Evolutionary conservation across 352 stramenopile species (phyloP).

Genomic region (Peronospora farinosa): DNA sequence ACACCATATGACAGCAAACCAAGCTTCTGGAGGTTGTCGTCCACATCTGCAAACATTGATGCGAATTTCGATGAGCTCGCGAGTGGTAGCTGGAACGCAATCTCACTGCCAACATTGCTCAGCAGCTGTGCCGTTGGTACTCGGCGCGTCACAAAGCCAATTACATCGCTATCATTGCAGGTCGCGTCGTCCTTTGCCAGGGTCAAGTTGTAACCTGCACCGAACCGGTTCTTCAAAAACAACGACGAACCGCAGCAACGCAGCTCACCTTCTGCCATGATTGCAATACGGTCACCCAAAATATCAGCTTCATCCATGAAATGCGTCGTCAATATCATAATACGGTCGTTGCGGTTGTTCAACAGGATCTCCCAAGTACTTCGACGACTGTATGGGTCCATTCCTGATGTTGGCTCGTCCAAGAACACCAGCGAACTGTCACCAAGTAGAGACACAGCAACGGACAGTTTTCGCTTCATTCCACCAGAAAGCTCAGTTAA

Average conservation of each 20-base stretch:
- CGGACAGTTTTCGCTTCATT: constrained; percentile 88
- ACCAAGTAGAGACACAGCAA: constrained; percentile 86
- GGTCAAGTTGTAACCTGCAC: constrained; percentile 65
- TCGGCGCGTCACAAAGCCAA: constrained; percentile 27
- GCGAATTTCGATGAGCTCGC: constrained; percentile 43
- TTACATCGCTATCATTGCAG: constrained; percentile 30
- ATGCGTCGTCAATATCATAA: constrained; percentile 90
- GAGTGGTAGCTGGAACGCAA: constrained; percentile 64
- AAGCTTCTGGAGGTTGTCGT: constrained; percentile 35
- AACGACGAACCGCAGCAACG: constrained; percentile 67
- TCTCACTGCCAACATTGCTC: constrained; percentile 67
- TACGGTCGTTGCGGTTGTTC: constrained; percentile 46
- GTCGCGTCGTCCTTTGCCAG: constrained; percentile 45
- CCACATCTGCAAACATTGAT: constrained; percentile 53
- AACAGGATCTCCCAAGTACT: constrained; percentile 88
- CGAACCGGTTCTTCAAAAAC: constrained; percentile 76
- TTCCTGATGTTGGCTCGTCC: constrained; percentile 90
- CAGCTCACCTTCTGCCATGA: constrained; percentile 80
- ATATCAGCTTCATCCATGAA: constrained; percentile 92
- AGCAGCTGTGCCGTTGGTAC: constrained; percentile 41
- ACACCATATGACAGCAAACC: constrained; percentile 46
- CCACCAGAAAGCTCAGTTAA: constrained; percentile 71
- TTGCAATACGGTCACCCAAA: constrained; percentile 74
- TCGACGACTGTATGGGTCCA: constrained; percentile 92
- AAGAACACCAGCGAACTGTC: constrained; percentile 81